A percentile compares a stretch with the other conserved stretches of the same genome.
phyloP scores from a whole-genome alignment of 257 asterid genomes.

The Solanum lycopersicoides region DNA sequence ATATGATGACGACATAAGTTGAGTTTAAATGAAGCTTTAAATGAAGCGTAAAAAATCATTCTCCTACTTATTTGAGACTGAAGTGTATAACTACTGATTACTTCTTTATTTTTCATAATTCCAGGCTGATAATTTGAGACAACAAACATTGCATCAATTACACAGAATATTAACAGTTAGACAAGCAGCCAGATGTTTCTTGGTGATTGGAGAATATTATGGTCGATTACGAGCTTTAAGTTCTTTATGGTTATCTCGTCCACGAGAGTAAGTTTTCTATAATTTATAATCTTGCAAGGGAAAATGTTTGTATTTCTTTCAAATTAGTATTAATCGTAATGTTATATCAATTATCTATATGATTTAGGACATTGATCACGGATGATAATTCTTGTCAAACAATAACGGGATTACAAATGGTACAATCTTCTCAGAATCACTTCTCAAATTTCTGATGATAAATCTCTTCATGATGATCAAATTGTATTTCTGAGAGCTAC shows the following conservation, averaged over 20 bases:
- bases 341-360: not conserved
- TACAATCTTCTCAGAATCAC: slow-evolving; percentile 43
- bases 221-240: slow-evolving; percentile 9
- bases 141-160: slow-evolving; percentile 4
- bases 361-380: slow-evolving; percentile 25
- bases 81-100: not conserved
- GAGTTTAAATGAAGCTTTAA: not conserved
- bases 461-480: not conserved
- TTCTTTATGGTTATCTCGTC: slow-evolving; percentile 11
- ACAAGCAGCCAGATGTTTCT: slow-evolving; percentile 6
- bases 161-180: slow-evolving; percentile 2
- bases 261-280: slow-evolving; percentile 4
- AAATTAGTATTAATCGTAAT: not conserved
- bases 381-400: slow-evolving; percentile 53
- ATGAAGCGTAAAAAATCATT: not conserved
- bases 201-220: slow-evolving; percentile 5
- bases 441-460: slow-evolving; percentile 44
- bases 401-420: slow-evolving; percentile 40
- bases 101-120: not conserved
- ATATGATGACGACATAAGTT: not conserved
- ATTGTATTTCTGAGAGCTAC: not conserved
- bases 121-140: slow-evolving; percentile 10
- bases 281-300: no score
- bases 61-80: not conserved
- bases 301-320: not conserved